These are phyloP conservation scores for Quercus rubra DNA, from an alignment of 306 rosid genomes.

Conservation along the genomic window DNA sequence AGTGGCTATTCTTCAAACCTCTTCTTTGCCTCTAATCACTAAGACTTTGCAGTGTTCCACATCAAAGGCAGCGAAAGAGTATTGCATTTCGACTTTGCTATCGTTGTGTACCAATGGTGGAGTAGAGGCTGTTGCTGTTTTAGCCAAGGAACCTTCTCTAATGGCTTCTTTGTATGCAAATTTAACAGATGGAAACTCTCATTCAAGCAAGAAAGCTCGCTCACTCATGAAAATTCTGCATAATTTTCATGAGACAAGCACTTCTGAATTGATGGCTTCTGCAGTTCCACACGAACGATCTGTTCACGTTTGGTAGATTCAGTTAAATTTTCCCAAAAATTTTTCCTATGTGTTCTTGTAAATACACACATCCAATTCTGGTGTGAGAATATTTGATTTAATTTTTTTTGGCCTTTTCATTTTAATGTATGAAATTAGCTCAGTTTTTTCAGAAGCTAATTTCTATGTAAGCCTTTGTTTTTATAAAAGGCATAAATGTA, in stretches of 20 bases:
- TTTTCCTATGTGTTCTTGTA: background rate
- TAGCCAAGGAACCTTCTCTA: constrained; percentile 43
- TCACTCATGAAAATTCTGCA: constrained; percentile 62
- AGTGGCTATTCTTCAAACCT: constrained; percentile 25
- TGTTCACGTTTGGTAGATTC: constrained; percentile 34
- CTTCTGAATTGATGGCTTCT: constrained; percentile 31
- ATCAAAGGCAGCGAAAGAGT: constrained; percentile 46
- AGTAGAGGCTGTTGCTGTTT: constrained; percentile 38
- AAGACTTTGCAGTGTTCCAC: constrained; percentile 26
- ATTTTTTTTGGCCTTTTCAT: background rate
- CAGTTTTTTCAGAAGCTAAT: constrained; percentile 30
- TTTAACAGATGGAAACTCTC: constrained; percentile 47
- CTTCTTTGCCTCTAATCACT: constrained; percentile 30
- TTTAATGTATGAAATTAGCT: constrained; percentile 35
- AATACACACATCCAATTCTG: background rate
- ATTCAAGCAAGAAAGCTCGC: constrained; percentile 62
- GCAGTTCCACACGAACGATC: constrained; percentile 27
- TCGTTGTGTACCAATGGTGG: constrained; percentile 62
- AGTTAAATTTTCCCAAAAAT: too few relatives aligned
- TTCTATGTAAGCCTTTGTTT: constrained; percentile 13
- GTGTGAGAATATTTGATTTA: background rate
- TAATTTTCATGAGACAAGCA: constrained; percentile 40
- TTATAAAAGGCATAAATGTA: background rate
- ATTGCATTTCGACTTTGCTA: constrained; percentile 51
- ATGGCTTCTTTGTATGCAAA: constrained; percentile 61